phyloP scores from a whole-genome alignment of 2,329 filamentous ascomycete species.

The Aspergillus costaricaensis region DNA sequence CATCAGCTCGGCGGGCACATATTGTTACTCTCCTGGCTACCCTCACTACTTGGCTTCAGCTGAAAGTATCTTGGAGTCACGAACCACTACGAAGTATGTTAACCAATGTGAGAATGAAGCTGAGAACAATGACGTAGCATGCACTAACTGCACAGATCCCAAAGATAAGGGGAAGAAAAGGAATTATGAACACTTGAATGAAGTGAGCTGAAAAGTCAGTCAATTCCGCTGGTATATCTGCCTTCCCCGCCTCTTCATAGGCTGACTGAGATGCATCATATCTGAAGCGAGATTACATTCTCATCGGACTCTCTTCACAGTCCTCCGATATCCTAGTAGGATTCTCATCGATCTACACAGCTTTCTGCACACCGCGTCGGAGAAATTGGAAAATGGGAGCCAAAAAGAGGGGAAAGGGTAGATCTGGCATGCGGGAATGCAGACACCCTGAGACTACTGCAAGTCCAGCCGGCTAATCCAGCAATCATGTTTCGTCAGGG shows the following conservation, averaged over 20 bases:
- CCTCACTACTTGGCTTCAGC: neutral
- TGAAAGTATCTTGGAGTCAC: neutral
- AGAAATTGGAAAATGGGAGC: neutral
- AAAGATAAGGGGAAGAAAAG: neutral
- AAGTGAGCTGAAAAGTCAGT: neutral
- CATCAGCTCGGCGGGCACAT: neutral
- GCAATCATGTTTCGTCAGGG: conserved; percentile 11
- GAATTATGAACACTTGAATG: neutral
- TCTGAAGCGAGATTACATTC: neutral
- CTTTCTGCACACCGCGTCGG: neutral
- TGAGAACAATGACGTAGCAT: neutral
- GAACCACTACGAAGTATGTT: neutral
- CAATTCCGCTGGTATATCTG: too few relatives aligned
- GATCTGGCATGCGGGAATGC: conserved; percentile 16
- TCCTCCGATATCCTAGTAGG: neutral
- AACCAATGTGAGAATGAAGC: neutral
- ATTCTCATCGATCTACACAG: neutral
- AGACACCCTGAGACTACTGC: conserved; percentile 17
- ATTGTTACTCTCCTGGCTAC: neutral
- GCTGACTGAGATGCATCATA: neutral
- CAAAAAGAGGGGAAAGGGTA: neutral
- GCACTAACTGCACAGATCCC: neutral
- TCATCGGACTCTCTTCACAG: neutral
- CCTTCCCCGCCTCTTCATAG: neutral
- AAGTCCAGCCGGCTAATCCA: conserved; percentile 12